Evolutionary conservation across 164 flowering plant species (phyloP), one percentile per base, ranked within the genome.

Genomic region (Sextonia rubra): DNA sequence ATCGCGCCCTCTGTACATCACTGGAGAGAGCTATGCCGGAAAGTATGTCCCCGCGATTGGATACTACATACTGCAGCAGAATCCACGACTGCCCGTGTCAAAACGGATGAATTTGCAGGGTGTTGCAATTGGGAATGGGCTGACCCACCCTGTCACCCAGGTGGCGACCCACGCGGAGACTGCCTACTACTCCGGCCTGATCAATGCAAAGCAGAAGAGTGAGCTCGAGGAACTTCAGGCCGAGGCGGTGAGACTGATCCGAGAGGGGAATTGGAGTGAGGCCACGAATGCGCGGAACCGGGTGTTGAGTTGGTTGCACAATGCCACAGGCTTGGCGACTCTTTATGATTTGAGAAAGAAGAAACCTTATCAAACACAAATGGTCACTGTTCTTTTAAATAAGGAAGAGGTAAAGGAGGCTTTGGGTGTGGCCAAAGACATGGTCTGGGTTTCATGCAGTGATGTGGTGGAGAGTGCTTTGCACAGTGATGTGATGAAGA

Each of bases 11-110:
- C 77, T 92, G 74, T 91, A 89, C 60, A 64, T 90, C 15, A 86
- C 93, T 1, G 94, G 98, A 0, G 96, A 91, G 80, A 93, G 96
- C 71, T 93, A 93, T 75, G 96, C 90, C 0, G 98, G 96, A 30
- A 91, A 93, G 73, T 93, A 86, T 73, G 85, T 91, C 29, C 96
- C 97, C 0, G 84, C 92, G 7, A 81, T 88, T 71, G 98, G 93
- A 67, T 86, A 85, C 56, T 85, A 86, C 68, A 81, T 89, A n/a
- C 56, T 81, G 70, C 47, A 78, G 23, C 66, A 78, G 76, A 79
- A 79, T 61, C 64, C 66, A 1, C 70, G 15, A 1, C 7, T 71
- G 11, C 52, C 72, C 2, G 27, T 26, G 0, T 66, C 73, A 0
- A 56, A 58, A 2, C 74, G 30, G 47, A 44, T 81, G 65, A 85